These are phyloP conservation scores for Epichloe uncinata DNA, from an alignment of 2,329 filamentous ascomycete species.

Conservation along the genomic window DNA sequence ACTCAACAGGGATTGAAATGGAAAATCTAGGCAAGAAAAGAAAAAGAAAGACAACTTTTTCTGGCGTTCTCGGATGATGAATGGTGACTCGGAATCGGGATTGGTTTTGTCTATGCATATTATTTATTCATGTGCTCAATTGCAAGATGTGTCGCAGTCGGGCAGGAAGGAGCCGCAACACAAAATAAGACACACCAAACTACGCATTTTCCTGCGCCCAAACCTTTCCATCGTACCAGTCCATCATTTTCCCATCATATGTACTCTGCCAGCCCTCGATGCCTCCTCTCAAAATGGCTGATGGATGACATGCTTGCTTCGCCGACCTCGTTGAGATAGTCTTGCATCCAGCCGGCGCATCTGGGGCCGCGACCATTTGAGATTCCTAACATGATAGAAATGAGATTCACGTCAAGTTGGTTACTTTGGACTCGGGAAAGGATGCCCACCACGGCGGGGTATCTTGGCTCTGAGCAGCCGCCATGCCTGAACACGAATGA, in stretches of 20 bases:
- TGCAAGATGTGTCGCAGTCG: background rate
- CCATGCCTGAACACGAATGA: background rate
- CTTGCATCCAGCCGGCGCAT: conserved; percentile 19
- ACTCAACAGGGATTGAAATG: conserved; percentile 6
- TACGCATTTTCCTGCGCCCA: conserved; percentile 14
- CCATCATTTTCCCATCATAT: conserved; percentile 33
- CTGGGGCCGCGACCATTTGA: too few species aligned
- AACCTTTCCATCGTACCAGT: conserved; percentile 32
- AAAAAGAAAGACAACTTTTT: conserved; percentile 9
- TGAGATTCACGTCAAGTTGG: too few species aligned
- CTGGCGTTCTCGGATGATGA: conserved; percentile 22
- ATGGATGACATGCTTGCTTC: conserved; percentile 31
- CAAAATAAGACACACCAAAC: background rate
- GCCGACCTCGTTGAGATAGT: conserved; percentile 35
- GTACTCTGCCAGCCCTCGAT: conserved; percentile 42
- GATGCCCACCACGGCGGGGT: conserved; percentile 24
- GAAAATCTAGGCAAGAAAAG: background rate
- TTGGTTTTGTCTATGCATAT: background rate
- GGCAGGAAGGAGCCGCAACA: background rate
- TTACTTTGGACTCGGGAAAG: conserved; percentile 26
- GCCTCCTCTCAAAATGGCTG: conserved; percentile 36
- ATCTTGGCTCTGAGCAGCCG: conserved; percentile 3
- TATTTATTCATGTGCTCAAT: background rate
- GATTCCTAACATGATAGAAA: too few species aligned
- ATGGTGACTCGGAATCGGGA: conserved; percentile 5